phyloP scores from a whole-genome alignment of 495 filamentous ascomycete genomes.

The Neurospora pannonica region DNA sequence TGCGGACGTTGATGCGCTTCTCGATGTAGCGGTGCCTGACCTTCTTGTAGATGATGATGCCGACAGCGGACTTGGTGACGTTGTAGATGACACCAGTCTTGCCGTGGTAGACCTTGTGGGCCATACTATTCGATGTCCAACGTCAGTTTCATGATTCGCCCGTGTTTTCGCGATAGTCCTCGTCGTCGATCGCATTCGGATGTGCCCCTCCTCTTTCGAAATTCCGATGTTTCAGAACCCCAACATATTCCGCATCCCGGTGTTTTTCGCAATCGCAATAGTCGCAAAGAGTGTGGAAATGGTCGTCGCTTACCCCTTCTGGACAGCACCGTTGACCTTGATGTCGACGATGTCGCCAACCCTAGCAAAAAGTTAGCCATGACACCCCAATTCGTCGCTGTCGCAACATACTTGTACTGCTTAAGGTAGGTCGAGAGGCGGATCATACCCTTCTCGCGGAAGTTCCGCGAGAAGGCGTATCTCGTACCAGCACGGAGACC shows the following conservation, averaged over 20 bases:
- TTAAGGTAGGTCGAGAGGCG: slow-evolving; percentile 81
- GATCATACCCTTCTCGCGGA: slow-evolving; percentile 91
- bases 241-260: neutral
- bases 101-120: slow-evolving; percentile 98
- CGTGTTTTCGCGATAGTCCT: slow-evolving; percentile 1
- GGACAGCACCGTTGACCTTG: slow-evolving; percentile 92
- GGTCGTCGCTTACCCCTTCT: slow-evolving; percentile 59
- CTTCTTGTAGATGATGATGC: slow-evolving; percentile 97
- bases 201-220: neutral
- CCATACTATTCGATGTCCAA: slow-evolving; percentile 58
- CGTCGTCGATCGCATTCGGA: neutral
- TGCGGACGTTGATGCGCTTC: slow-evolving; percentile 97
- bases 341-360: slow-evolving; percentile 97
- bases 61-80: slow-evolving; percentile 90
- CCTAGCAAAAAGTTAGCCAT: slow-evolving; percentile 40
- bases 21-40: slow-evolving; percentile 97
- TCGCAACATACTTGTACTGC: slow-evolving; percentile 64
- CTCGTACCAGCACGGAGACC: slow-evolving; percentile 93
- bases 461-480: slow-evolving; percentile 88
- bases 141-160: slow-evolving; percentile 13
- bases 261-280: neutral
- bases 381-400: neutral
- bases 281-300: neutral
- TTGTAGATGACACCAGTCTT: slow-evolving; percentile 98
- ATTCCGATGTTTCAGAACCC: neutral